Conservation (phyloP, 306 rosid species). For the Rubus idaeus region DNA sequence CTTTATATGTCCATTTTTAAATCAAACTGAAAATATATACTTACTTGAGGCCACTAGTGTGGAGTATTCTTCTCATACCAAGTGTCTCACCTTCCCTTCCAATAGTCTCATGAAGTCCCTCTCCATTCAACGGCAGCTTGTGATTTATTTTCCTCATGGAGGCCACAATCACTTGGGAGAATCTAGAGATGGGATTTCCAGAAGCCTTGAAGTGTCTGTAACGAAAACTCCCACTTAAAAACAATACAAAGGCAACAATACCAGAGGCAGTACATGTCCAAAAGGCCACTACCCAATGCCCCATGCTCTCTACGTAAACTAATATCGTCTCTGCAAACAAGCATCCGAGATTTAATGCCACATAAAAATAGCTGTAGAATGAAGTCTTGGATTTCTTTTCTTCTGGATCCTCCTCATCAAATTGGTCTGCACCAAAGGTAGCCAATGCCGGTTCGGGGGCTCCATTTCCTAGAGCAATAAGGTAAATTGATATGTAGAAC, state of each 20-base stretch:
- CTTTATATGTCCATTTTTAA: neutral
- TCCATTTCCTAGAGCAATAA: constrained; percentile 61
- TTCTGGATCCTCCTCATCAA: constrained; percentile 47
- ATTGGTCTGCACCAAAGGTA: constrained; percentile 58
- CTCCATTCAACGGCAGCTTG: constrained; percentile 38
- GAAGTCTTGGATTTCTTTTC: constrained; percentile 46
- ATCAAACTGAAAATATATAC: neutral
- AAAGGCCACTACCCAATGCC: constrained; percentile 55
- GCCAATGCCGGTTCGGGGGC: constrained; percentile 62
- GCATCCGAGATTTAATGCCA: constrained; percentile 54
- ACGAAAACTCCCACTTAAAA: constrained; percentile 42
- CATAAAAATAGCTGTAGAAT: constrained; percentile 63
- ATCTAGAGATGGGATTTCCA: constrained; percentile 54
- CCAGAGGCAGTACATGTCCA: constrained; percentile 45
- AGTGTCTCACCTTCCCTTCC: constrained; percentile 29
- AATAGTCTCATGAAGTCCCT: constrained; percentile 42
- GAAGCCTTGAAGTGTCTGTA: constrained; percentile 51
- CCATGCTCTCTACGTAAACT: constrained; percentile 52
- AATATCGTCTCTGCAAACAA: constrained; percentile 52
- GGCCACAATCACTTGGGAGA: constrained; percentile 55
- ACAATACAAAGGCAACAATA: constrained; percentile 31
- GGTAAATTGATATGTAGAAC: constrained; percentile 54
- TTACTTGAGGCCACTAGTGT: constrained; percentile 56
- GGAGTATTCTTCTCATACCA: constrained; percentile 42
- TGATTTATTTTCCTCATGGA: constrained; percentile 42